Base-by-base conservation (phyloP, 352 stramenopile species). In the Peronospora belbahrii region DNA sequence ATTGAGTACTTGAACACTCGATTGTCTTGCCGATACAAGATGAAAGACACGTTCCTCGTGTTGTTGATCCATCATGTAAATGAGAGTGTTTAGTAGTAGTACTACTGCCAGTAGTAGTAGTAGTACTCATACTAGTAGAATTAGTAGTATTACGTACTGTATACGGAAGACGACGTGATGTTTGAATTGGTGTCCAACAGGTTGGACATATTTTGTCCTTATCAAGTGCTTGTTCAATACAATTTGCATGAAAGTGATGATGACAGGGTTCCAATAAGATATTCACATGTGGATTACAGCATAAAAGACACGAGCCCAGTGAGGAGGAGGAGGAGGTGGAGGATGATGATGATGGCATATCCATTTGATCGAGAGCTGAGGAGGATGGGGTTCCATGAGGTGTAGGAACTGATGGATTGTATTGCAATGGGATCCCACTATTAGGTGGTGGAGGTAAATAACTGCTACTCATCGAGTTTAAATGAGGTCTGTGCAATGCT, bases 201-300 rank as follows among this genome's bases (percentile, higher is more conserved):
- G 70, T 70, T 2, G 81, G 81, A 36, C 81, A 92, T 6, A 79
- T 56, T 40, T 88, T 88, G 52, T 87, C 75, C 43, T 92, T 88
- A 17, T 66, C 70, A 14, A 87, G 60, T 46, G 59, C 75, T 13
- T 68, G 72, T 39, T 88, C 78, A 55, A 90, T 79, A 43, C 81
- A 92, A 28, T 69, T 52, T 35, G 66, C 67, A 57, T 92, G 81
- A 61, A 90, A 89, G 47, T 86, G 71, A 59, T 92, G 81, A 42
- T 68, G 75, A 22, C 81, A 92, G 8, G 70, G 59, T 48, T 81
- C 70, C n/a, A 81, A 48, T 11, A 81, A 32, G 33, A 78, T 48
- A 36, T 81, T 59, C 31, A 62, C 59, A 30, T 67, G 54, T 13
- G 60, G 47, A 31, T 58, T 65, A 41, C 64, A 73, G 49, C 66